A percentile compares a stretch with the other conserved stretches of the same genome.
Evolutionary conservation across 2,329 filamentous ascomycete species (phyloP).

Genomic region (Botryotinia calthae): DNA sequence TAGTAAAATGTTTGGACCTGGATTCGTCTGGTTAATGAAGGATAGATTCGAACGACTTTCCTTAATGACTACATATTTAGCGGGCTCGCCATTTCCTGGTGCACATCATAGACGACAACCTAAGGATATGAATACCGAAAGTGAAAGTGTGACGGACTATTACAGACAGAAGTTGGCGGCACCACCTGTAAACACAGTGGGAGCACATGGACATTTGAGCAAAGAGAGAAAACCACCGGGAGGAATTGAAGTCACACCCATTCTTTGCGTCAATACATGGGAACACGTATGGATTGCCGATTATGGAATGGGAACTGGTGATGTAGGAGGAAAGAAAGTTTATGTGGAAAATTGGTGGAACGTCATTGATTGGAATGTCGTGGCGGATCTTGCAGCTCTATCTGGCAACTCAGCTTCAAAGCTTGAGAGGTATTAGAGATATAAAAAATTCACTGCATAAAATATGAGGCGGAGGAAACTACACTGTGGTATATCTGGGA

Average conservation of each 20-base stretch:
- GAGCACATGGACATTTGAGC: conserved; percentile 35
- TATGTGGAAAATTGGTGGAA: conserved; percentile 87
- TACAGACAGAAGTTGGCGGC: conserved; percentile 40
- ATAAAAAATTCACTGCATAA: neutral
- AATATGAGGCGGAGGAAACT: conserved; percentile 4
- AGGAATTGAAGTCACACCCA: conserved; percentile 66
- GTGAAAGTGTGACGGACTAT: conserved; percentile 39
- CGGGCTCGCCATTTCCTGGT: conserved; percentile 81
- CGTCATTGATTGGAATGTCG: conserved; percentile 77
- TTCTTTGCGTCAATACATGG: conserved; percentile 95
- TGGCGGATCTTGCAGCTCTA: conserved; percentile 44
- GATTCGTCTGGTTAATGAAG: conserved; percentile 91
- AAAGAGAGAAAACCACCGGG: conserved; percentile 52
- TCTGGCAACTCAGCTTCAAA: neutral
- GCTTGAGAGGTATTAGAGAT: neutral
- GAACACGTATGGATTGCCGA: conserved; percentile 89
- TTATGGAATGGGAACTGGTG: conserved; percentile 58
- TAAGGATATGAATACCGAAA: conserved; percentile 68
- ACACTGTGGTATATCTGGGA: conserved; percentile 21
- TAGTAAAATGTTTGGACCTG: conserved; percentile 89
- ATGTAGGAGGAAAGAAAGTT: conserved; percentile 67
- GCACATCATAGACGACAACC: conserved; percentile 73
- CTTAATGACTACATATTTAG: conserved; percentile 85
- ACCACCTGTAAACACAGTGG: conserved; percentile 38
- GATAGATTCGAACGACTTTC: conserved; percentile 49